Base-by-base conservation (phyloP, 495 filamentous ascomycete genomes). In the Lophiotrema nucula region DNA sequence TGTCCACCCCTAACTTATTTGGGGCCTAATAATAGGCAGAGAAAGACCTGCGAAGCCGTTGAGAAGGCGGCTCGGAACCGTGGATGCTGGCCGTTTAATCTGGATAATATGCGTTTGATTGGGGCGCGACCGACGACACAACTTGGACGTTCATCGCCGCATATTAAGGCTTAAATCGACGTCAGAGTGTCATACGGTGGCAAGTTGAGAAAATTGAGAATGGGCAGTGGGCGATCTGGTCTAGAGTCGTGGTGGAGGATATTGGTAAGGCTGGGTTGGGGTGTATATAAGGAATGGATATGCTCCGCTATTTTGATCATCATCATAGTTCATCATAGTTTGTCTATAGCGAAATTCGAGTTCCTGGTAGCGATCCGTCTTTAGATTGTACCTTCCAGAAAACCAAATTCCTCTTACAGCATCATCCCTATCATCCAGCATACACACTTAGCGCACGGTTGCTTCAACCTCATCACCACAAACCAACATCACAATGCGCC, bases 151-250 rank as follows among this genome's bases (percentile, higher is more conserved):
- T n/a, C n/a, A n/a, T n/a, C n/a, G n/a, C n/a, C 22, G 5, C 8
- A 24, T 39, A 56, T 56, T 56, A 56, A 56, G 33, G 43, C 33
- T 48, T 56, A 37, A 28, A 37, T 19, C 25, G 53, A 56, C 53
- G 53, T 56, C 53, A 56, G 43, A 56, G 53, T 56, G 53, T 43
- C 25, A 48, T 56, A 56, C 53, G 42, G 53, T 48, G 53, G 53
- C 51, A 55, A 55, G 28, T 31, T 2, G n/a, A n/a, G 51, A 46
- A 33, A 55, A 18, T 56, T 48, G 25, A 19, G 28, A 2, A 18
- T 10, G 23, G 26, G 42, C 15, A n/a, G 5, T 12, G 12, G 4
- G 1, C 19, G 10, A n/a, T n/a, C n/a, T n/a, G n/a, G 4, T 22
- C 53, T 38, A 15, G 43, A 46, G 45, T 31, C 19, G 2, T 8